These are phyloP conservation scores for Cladosporium sp. DNA, from an alignment of 2,329 filamentous ascomycete species.

Conservation along the genomic window DNA sequence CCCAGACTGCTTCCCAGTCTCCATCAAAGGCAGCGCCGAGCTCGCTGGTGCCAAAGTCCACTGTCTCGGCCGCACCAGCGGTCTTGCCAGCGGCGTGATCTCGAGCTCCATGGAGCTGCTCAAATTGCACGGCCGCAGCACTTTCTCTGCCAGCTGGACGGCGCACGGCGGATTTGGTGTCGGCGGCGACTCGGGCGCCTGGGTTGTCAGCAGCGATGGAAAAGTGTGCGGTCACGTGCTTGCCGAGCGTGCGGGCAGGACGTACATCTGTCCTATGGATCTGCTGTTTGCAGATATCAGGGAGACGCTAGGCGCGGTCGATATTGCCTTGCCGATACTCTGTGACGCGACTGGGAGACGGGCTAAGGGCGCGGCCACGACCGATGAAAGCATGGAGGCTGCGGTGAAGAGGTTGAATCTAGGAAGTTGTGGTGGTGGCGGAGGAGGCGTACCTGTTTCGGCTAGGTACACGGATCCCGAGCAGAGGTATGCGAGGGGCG, in stretches of 20 bases:
- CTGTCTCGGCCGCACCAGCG: conserved; percentile 82
- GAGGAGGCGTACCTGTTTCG: background rate
- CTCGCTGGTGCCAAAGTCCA: conserved; percentile 77
- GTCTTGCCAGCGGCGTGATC: conserved; percentile 74
- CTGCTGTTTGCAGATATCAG: conserved; percentile 81
- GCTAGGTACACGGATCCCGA: background rate
- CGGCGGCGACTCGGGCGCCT: conserved; percentile 88
- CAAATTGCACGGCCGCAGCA: conserved; percentile 78
- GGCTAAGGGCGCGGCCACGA: background rate
- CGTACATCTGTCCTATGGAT: conserved; percentile 95
- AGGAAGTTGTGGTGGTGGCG: background rate
- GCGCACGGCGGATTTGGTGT: conserved; percentile 60
- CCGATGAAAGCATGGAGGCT: background rate
- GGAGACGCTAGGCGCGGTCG: conserved; percentile 65
- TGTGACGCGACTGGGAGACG: background rate
- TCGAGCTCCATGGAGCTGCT: conserved; percentile 75
- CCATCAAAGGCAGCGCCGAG: conserved; percentile 55
- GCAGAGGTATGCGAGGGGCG: background rate
- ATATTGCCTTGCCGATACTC: conserved; percentile 61
- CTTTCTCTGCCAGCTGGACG: conserved; percentile 69
- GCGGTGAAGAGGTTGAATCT: background rate
- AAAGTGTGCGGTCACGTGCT: conserved; percentile 85
- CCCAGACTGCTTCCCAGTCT: conserved; percentile 38
- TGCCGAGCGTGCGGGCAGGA: conserved; percentile 68
- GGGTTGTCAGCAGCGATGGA: conserved; percentile 79